Base-by-base conservation (phyloP, 2,329 filamentous ascomycete genomes). In the Arthroderma sp. region DNA sequence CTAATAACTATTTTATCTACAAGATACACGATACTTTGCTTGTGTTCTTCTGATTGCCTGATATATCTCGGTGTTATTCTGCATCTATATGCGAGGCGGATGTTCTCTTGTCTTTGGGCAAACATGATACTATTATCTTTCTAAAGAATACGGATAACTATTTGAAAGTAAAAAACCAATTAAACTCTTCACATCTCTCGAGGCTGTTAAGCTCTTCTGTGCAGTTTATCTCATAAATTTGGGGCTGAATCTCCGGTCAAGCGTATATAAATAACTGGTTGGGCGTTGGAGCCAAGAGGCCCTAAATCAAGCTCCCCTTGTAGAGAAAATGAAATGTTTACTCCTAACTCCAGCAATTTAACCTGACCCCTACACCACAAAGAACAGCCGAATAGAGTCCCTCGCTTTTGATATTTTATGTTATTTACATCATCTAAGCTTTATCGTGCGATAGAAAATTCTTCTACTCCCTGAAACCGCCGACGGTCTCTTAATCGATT, bases 221-320 rank as follows among this genome's bases (percentile, higher is more conserved):
- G n/a, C n/a, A n/a, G n/a, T n/a, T n/a, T n/a, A n/a, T n/a, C n/a
- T n/a, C n/a, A n/a, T n/a, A n/a, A n/a, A n/a, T n/a, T n/a, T n/a
- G n/a, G 41, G 41, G 21, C 41, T 8, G 7, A 7, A 19, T 38
- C 37, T 13, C n/a, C 11, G 37, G 6, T 7, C 3, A 43, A 43
- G 19, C 39, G n/a, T 19, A 43, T 23, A n/a, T n/a, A n/a, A n/a
- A 13, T 13, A 47, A 23, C 41, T 47, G 19, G 41, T 4, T 19
- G 47, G n/a, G 47, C 28, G 47, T n/a, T 11, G 25, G 28, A 33
- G 47, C 47, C 47, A 51, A 51, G 47, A 31, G 19, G n/a, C 25
- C 47, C 47, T 51, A 51, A 51, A 13, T 25, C 41, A 25, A 51
- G 47, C 47, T 51, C 47, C 47, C 47, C 47, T 25, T 51, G 23